These are phyloP conservation scores for Barbatosphaeria neglecta DNA, from an alignment of 495 filamentous ascomycete species.

Conservation along the genomic window DNA sequence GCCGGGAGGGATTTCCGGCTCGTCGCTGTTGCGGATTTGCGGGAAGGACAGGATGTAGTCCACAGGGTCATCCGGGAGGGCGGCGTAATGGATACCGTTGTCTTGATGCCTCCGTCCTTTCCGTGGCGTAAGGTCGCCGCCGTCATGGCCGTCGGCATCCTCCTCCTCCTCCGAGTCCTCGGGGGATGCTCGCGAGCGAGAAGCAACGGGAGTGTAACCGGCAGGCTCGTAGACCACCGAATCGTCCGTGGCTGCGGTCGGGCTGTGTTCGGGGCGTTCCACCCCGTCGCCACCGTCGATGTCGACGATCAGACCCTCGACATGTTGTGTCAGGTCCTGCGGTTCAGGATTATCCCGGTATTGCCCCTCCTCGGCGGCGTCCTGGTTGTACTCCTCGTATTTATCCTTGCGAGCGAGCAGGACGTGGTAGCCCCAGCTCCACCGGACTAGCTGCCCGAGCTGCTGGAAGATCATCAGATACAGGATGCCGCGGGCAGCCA, in stretches of 20 bases:
- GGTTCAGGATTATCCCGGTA: slow-evolving; percentile 41
- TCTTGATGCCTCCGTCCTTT: slow-evolving; percentile 4
- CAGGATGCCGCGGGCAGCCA: slow-evolving; percentile 84
- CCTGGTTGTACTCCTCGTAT: slow-evolving; percentile 47
- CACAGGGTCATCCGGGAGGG: slow-evolving; percentile 5
- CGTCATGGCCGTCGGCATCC: slow-evolving; percentile 1
- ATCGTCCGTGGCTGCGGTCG: slow-evolving; percentile 6
- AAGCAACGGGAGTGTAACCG: slow-evolving; percentile 32
- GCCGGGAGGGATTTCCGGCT: slow-evolving; percentile 19
- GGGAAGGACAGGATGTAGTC: slow-evolving; percentile 34
- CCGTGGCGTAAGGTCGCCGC: slow-evolving; percentile 8
- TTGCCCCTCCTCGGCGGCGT: slow-evolving; percentile 53
- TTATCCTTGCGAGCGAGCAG: slow-evolving; percentile 70
- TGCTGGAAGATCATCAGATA: slow-evolving; percentile 98
- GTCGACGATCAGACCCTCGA: slow-evolving; percentile 10
- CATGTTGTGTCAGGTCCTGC: slow-evolving; percentile 4
- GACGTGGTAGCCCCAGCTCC: slow-evolving; percentile 97
- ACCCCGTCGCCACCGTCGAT: slow-evolving; percentile 16
- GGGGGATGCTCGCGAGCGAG: slow-evolving; percentile 26
- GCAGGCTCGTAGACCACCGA: slow-evolving; percentile 32
- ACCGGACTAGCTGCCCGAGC: slow-evolving; percentile 85
- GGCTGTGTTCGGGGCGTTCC: slow-evolving; percentile 2
- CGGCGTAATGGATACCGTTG: background rate
- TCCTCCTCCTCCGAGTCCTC: slow-evolving; percentile 33
- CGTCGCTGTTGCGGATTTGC: slow-evolving; percentile 22